A percentile compares a stretch with the other conserved stretches of the same genome.
Conservation (phyloP, 1,139 yeast genomes). For the Diutina sp. region DNA sequence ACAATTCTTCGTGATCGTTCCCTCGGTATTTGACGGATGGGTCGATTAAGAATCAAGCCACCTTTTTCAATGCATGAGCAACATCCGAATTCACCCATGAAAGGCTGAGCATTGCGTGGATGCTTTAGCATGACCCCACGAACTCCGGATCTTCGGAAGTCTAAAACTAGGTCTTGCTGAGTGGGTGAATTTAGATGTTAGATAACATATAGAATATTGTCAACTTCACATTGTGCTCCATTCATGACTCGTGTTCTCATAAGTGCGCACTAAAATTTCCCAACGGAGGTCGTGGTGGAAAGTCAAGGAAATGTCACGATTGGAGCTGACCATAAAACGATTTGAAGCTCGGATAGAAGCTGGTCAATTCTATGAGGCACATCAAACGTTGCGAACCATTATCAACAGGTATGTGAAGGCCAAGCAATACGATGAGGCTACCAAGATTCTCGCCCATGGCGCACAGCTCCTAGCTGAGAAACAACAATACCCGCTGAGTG, state of each 20-base stretch:
- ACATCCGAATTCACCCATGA: neutral
- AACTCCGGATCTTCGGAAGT: neutral
- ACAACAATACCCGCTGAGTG: constrained; percentile 65
- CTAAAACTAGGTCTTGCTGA: too few species aligned
- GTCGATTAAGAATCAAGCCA: neutral
- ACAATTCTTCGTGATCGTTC: neutral
- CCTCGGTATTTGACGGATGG: neutral
- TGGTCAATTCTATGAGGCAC: constrained; percentile 87
- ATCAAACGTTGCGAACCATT: constrained; percentile 82
- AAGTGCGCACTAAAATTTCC: neutral
- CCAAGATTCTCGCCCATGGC: constrained; percentile 60
- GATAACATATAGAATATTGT: too few species aligned
- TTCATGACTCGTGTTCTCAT: too few species aligned
- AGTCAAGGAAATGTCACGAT: neutral
- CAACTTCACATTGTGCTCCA: too few species aligned
- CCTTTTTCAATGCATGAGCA: neutral
- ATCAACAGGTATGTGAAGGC: constrained; percentile 71
- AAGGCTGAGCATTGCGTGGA: neutral
- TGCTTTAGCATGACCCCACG: neutral
- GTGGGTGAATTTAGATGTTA: too few species aligned
- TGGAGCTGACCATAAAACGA: constrained; percentile 42
- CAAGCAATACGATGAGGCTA: constrained; percentile 56
- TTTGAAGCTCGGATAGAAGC: constrained; percentile 57
- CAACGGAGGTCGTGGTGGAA: neutral
- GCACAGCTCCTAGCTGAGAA: constrained; percentile 55